Percentiles rank a stretch among this genome's conserved stretches.
Conservation (phyloP, 148 eudicot species). For the Cornus suecica region DNA sequence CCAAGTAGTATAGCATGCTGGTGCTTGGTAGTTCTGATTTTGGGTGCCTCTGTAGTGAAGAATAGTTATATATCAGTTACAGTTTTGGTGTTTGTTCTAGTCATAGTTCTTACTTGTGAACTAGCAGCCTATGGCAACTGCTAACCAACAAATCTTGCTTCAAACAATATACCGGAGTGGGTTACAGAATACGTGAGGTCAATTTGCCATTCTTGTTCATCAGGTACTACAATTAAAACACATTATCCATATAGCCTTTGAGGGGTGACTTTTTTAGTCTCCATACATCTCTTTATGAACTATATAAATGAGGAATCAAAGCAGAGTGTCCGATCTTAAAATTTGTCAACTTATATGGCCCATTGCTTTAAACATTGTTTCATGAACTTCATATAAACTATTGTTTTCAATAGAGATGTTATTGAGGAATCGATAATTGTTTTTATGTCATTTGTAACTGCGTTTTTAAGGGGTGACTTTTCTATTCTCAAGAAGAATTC, state of each 20-base stretch:
- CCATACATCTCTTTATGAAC: background rate
- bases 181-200: background rate
- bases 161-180: background rate
- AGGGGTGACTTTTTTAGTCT: background rate
- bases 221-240: background rate
- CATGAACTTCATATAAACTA: background rate
- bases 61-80: too few relatives aligned
- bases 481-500: too few relatives aligned
- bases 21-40: background rate
- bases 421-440: too few relatives aligned
- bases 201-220: background rate
- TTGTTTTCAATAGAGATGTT: background rate
- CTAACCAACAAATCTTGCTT: background rate
- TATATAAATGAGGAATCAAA: background rate
- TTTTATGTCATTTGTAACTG: too few relatives aligned
- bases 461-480: too few relatives aligned
- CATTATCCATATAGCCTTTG: background rate
- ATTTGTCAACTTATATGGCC: background rate
- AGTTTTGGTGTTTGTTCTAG: too few relatives aligned
- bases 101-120: background rate
- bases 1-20: background rate
- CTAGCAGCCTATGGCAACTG: background rate
- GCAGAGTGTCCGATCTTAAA: background rate
- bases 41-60: background rate
- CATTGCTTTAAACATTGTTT: background rate